Conservation (phyloP, 768 basidiomycete genomes). For the Termitomyces heimii region DNA sequence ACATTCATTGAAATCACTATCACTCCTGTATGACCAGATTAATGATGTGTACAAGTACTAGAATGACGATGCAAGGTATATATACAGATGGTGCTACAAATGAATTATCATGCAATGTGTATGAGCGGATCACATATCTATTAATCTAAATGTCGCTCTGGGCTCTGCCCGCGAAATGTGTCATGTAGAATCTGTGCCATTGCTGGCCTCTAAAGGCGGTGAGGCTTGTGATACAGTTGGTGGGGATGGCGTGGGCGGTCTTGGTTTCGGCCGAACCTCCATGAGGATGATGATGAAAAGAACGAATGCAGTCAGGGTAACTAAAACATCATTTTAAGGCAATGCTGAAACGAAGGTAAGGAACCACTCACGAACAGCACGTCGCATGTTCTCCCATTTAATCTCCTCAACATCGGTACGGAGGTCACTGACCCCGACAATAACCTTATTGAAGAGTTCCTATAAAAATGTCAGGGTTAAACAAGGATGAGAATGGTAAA, state of each 20-base stretch:
- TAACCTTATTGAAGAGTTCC: slow-evolving; percentile 72
- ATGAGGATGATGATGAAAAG: slow-evolving; percentile 63
- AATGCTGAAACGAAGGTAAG: neutral
- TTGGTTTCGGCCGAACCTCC: slow-evolving; percentile 53
- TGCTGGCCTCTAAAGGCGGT: slow-evolving; percentile 26
- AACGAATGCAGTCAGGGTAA: slow-evolving; percentile 59
- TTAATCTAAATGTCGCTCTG: slow-evolving; percentile 1
- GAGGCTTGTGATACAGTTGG: slow-evolving; percentile 11
- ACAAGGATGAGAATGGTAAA: neutral
- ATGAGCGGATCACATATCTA: slow-evolving; percentile 8
- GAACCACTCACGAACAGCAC: slow-evolving; percentile 59
- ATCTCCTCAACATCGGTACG: slow-evolving; percentile 79
- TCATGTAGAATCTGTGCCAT: slow-evolving; percentile 28
- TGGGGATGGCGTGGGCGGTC: slow-evolving; percentile 19
- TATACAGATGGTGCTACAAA: slow-evolving; percentile 24
- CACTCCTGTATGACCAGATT: slow-evolving; percentile 7
- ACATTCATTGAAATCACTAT: slow-evolving; percentile 1
- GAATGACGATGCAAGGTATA: slow-evolving; percentile 19
- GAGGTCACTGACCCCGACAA: slow-evolving; percentile 71
- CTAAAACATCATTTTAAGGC: slow-evolving; percentile 27
- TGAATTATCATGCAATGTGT: slow-evolving; percentile 36
- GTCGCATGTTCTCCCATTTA: slow-evolving; percentile 86
- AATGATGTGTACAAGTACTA: slow-evolving; percentile 13
- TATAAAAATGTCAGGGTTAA: slow-evolving; percentile 19
- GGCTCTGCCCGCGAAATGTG: neutral